Evolutionary conservation across 176 grass and related monocot species (phyloP).

Genomic region (Cocos nucifera): DNA sequence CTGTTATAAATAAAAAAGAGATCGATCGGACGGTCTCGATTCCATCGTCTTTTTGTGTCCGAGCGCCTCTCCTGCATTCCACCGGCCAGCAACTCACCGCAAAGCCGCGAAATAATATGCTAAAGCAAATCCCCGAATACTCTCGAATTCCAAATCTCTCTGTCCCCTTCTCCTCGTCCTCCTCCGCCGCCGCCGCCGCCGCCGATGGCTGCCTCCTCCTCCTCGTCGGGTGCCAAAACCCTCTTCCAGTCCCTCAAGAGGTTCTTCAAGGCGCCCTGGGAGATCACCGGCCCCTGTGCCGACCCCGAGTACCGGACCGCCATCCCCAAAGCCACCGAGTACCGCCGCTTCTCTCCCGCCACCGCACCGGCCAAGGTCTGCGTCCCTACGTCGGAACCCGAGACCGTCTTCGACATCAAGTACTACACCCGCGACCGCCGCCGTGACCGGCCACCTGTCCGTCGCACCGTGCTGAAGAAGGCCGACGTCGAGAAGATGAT

Average conservation of each 20-base stretch:
- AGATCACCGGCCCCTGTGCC: constrained; percentile 89
- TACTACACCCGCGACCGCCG: constrained; percentile 75
- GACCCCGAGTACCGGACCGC: constrained; percentile 64
- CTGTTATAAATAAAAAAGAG: no score
- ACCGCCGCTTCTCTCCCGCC: constrained; percentile 60
- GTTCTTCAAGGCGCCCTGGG: constrained; percentile 97
- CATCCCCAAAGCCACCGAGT: constrained; percentile 46
- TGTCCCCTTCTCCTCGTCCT: no score
- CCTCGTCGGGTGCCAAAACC: constrained; percentile 32
- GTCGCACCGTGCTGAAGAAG: constrained; percentile 71
- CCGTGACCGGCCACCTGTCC: constrained; percentile 60
- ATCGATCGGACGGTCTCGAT: no score
- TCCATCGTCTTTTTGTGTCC: no score
- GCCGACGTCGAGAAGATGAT: constrained; percentile 69
- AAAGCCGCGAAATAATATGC: no score
- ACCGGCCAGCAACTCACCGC: no score
- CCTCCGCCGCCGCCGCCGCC: no score
- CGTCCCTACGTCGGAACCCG: constrained; percentile 68
- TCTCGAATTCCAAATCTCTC: no score
- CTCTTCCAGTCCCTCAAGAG: constrained; percentile 51
- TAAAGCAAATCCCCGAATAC: no score
- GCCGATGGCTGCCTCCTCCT: neutral
- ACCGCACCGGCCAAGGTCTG: constrained; percentile 31
- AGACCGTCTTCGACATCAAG: constrained; percentile 87
- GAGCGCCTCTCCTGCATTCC: no score